These are phyloP conservation scores for Hemileccinum impolitum DNA, from an alignment of 768 basidiomycete genomes.

Conservation along the genomic window DNA sequence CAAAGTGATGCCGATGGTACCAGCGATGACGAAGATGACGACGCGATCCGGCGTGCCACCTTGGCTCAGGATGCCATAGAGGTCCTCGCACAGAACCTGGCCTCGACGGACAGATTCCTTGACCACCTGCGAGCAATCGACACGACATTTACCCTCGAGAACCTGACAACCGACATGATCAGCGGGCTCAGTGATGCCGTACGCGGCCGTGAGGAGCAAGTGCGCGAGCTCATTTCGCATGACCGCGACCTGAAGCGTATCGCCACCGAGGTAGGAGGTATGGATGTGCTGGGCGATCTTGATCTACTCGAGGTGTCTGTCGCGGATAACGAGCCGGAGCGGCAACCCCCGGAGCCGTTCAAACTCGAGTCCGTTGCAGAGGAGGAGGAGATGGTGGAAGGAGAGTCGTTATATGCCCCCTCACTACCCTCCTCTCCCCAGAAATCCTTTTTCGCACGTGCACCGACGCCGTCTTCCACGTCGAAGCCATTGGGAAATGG, in stretches of 20 bases:
- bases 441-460: slow-evolving; percentile 56
- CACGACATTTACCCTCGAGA: slow-evolving; percentile 51
- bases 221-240: slow-evolving; percentile 71
- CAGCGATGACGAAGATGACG: slow-evolving; percentile 29
- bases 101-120: slow-evolving; percentile 76
- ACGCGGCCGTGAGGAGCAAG: slow-evolving; percentile 76
- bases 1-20: slow-evolving; percentile 8
- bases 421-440: slow-evolving; percentile 43
- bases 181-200: slow-evolving; percentile 71
- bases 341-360: slow-evolving; percentile 25
- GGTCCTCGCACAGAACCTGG: slow-evolving; percentile 67
- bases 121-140: slow-evolving; percentile 69
- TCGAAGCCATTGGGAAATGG: slow-evolving; percentile 25
- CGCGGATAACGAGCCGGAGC: slow-evolving; percentile 29
- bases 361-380: slow-evolving; percentile 39
- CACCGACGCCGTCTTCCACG: slow-evolving; percentile 52
- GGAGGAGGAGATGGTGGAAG: slow-evolving; percentile 39
- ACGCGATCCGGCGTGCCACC: slow-evolving; percentile 22
- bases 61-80: slow-evolving; percentile 61
- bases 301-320: slow-evolving; percentile 54
- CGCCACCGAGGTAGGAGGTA: slow-evolving; percentile 72
- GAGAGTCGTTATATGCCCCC: slow-evolving; percentile 39
- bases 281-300: slow-evolving; percentile 64
- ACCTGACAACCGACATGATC: slow-evolving; percentile 71
- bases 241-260: slow-evolving; percentile 80